phyloP scores from a whole-genome alignment of 2,329 filamentous ascomycete species.

The Beauveria rudraprayagi region DNA sequence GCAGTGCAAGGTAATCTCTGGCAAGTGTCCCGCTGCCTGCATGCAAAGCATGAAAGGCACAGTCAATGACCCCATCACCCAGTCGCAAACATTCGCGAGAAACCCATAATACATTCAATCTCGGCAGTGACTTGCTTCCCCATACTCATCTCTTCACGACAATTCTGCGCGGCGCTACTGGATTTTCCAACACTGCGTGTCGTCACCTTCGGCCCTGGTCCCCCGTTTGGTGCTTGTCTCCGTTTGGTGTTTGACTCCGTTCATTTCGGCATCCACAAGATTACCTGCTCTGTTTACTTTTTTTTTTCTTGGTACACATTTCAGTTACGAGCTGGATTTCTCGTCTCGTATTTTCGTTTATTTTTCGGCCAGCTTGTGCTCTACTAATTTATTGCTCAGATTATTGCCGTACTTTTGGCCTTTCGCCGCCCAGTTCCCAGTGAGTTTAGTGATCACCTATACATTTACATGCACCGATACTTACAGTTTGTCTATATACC shows the following conservation, averaged over 20 bases:
- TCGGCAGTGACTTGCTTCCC: neutral
- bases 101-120: neutral
- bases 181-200: too few species aligned
- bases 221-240: neutral
- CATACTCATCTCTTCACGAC: neutral
- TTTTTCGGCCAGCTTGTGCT: too few species aligned
- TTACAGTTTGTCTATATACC: too few species aligned
- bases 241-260: neutral
- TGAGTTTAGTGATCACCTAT: too few species aligned
- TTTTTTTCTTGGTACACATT: neutral
- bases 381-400: too few species aligned
- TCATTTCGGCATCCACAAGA: neutral
- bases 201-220: neutral
- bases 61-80: neutral
- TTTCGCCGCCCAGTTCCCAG: too few species aligned
- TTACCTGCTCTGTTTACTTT: neutral
- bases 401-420: too few species aligned
- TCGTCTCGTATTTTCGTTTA: neutral
- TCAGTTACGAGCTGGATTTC: neutral
- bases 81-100: neutral
- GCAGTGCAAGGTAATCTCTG: too few species aligned
- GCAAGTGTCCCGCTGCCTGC: too few species aligned
- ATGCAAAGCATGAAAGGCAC: neutral
- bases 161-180: too few species aligned
- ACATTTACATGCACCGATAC: too few species aligned